A percentile compares a stretch with the other conserved stretches of the same genome.
phyloP scores from a whole-genome alignment of 306 rosid genomes.

The Gastrolobium bilobum region DNA sequence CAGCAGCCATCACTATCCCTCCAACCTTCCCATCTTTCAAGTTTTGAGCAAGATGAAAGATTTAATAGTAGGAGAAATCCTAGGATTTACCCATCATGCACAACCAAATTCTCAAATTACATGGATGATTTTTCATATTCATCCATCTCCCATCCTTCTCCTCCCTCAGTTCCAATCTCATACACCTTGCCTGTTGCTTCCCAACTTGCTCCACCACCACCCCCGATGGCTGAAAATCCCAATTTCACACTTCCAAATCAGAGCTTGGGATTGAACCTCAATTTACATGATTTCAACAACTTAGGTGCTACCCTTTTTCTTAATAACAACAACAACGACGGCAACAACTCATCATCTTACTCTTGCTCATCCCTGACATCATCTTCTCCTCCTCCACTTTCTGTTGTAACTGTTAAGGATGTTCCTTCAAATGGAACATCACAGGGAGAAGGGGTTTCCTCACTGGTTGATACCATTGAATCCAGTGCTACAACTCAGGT shows the following conservation, averaged over 20 bases:
- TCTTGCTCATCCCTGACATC: conserved; percentile 54
- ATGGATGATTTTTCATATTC: conserved; percentile 45
- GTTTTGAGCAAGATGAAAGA: conserved; percentile 57
- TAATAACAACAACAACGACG: conserved; percentile 45
- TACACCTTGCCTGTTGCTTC: conserved; percentile 50
- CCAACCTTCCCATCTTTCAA: conserved; percentile 44
- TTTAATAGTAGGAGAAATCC: conserved; percentile 62
- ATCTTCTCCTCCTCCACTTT: conserved; percentile 55
- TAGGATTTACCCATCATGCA: conserved; percentile 60
- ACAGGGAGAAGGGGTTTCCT: conserved; percentile 52
- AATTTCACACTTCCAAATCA: conserved; percentile 68
- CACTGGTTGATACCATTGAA: conserved; percentile 35
- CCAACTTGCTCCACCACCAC: conserved; percentile 55
- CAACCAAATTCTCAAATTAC: conserved; percentile 48
- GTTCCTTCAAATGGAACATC: conserved; percentile 45
- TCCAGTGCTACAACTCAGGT: conserved; percentile 43
- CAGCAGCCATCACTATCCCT: conserved; percentile 44
- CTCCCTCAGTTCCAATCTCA: conserved; percentile 43
- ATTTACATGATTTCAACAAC: conserved; percentile 64
- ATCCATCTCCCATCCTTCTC: conserved; percentile 45
- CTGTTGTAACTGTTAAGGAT: conserved; percentile 55
- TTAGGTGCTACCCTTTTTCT: conserved; percentile 56
- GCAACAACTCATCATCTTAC: conserved; percentile 44
- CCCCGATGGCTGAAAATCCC: conserved; percentile 51
- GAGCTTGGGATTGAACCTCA: conserved; percentile 72